These are phyloP conservation scores for Talaromyces pinophilus DNA, from an alignment of 2,329 filamentous ascomycete genomes.

Conservation along the genomic window DNA sequence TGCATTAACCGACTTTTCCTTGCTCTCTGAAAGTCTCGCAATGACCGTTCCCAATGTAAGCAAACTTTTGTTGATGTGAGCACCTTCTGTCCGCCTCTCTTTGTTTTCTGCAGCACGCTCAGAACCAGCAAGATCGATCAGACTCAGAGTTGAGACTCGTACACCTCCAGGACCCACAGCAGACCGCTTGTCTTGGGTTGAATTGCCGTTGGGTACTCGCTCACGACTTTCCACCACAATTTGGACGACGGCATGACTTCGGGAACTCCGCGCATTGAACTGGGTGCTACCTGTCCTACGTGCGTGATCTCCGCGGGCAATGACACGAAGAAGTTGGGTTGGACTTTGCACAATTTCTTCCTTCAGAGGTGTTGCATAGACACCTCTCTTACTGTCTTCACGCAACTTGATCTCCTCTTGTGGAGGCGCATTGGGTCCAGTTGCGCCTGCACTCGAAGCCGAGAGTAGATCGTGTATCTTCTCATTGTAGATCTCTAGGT, in stretches of 20 bases:
- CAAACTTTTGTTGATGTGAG: conserved; percentile 97
- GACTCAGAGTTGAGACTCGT: conserved; percentile 86
- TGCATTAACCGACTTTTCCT: conserved; percentile 74
- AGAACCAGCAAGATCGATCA: conserved; percentile 95
- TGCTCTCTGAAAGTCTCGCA: conserved; percentile 82
- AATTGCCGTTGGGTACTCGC: conserved; percentile 62
- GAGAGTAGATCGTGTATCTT: conserved; percentile 92
- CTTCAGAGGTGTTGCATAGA: conserved; percentile 93
- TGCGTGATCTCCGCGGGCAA: conserved; percentile 89
- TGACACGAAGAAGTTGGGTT: conserved; percentile 90
- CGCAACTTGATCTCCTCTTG: conserved; percentile 96
- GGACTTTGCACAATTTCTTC: conserved; percentile 99
- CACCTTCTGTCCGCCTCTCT: conserved; percentile 88
- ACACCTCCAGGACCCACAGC: conserved; percentile 81
- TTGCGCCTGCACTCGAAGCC: conserved; percentile 61
- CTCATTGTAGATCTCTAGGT: conserved; percentile 98
- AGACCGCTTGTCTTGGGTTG: conserved; percentile 63
- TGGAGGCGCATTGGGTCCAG: conserved; percentile 55
- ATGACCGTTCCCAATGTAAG: conserved; percentile 95
- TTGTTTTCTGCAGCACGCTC: conserved; percentile 95
- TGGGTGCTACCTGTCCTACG: conserved; percentile 91
- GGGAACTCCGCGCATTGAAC: conserved; percentile 93
- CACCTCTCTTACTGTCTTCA: conserved; percentile 92
- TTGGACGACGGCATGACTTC: conserved; percentile 96
- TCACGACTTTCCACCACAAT: conserved; percentile 98